These are phyloP conservation scores for Clitopilus passeckerianus DNA, from an alignment of 768 basidiomycete genomes.

Conservation along the genomic window DNA sequence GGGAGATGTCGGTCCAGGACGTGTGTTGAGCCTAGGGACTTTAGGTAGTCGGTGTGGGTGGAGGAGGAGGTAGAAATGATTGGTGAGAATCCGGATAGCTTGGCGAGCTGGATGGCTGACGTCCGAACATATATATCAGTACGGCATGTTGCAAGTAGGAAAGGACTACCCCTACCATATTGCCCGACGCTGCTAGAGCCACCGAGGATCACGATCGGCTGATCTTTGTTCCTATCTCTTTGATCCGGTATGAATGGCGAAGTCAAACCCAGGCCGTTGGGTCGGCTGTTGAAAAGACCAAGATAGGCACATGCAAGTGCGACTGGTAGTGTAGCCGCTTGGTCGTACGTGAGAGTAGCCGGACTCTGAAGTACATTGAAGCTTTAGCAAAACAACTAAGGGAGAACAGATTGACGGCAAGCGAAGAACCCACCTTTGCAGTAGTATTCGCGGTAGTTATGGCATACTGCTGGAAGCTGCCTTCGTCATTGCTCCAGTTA, in stretches of 20 bases:
- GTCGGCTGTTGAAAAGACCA: slow-evolving; percentile 37
- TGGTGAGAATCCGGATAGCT: slow-evolving; percentile 26
- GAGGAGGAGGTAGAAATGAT: slow-evolving; percentile 30
- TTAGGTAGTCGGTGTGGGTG: slow-evolving; percentile 21
- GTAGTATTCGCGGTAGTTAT: slow-evolving; percentile 32
- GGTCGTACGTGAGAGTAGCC: slow-evolving; percentile 37
- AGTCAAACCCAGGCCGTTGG: slow-evolving; percentile 34
- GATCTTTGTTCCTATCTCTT: slow-evolving; percentile 34
- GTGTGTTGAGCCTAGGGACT: slow-evolving; percentile 26
- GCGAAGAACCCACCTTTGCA: slow-evolving; percentile 26
- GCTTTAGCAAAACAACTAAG: too few relatives aligned
- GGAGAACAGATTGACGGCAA: too few relatives aligned
- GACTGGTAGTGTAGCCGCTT: slow-evolving; percentile 43
- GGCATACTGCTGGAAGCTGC: slow-evolving; percentile 41
- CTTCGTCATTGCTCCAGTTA: slow-evolving; percentile 28
- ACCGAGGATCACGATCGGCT: slow-evolving; percentile 42
- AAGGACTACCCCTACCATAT: slow-evolving; percentile 24
- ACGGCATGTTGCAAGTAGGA: neutral
- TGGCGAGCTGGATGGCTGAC: slow-evolving; percentile 27
- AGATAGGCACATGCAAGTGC: slow-evolving; percentile 44
- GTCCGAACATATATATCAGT: neutral
- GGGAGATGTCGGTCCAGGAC: slow-evolving; percentile 23
- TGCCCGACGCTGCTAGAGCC: slow-evolving; percentile 47
- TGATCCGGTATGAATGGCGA: slow-evolving; percentile 31
- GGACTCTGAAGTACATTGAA: slow-evolving; percentile 50